A percentile compares a stretch with the other conserved stretches of the same genome.
These are phyloP conservation scores for Polyplosphaeria fusca DNA, from an alignment of 495 filamentous ascomycete species.

Conservation along the genomic window DNA sequence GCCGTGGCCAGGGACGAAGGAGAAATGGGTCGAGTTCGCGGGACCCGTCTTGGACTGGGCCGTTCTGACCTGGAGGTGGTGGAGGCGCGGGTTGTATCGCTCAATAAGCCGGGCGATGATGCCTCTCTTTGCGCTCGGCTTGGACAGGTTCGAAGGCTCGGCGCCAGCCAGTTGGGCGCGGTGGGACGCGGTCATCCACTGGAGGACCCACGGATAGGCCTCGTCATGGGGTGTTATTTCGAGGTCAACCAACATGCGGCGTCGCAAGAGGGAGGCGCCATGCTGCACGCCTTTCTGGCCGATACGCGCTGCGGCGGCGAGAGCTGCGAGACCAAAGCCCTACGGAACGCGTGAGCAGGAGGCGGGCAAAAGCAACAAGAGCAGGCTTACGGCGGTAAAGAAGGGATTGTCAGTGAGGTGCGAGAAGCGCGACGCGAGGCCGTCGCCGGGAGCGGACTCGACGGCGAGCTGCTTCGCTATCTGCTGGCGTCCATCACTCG, in stretches of 20 bases:
- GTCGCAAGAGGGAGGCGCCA: conserved; percentile 67
- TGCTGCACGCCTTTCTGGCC: conserved; percentile 69
- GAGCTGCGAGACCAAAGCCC: conserved; percentile 81
- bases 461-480: conserved; percentile 14
- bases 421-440: conserved; percentile 38
- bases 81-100: conserved; percentile 60
- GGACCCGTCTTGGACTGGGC: conserved; percentile 60
- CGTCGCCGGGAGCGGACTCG: conserved; percentile 22
- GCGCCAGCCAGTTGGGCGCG: conserved; percentile 50
- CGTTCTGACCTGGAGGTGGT: conserved; percentile 68
- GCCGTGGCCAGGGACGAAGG: conserved; percentile 86
- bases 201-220: conserved; percentile 88
- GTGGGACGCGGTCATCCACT: conserved; percentile 88
- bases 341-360: conserved; percentile 34
- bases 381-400: conserved; percentile 58
- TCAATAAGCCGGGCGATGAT: conserved; percentile 53
- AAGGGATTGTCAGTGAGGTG: conserved; percentile 65
- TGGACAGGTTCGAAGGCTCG: conserved; percentile 32
- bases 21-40: conserved; percentile 75
- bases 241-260: conserved; percentile 86
- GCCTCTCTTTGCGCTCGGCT: conserved; percentile 38
- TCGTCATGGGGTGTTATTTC: conserved; percentile 92
- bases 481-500: conserved; percentile 17
- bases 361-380: neutral
- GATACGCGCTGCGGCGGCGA: conserved; percentile 73